Evolutionary conservation across 805 yeast genomes (phyloP), one percentile per base, ranked within the genome.

Genomic region (Barnettozyma sp.): DNA sequence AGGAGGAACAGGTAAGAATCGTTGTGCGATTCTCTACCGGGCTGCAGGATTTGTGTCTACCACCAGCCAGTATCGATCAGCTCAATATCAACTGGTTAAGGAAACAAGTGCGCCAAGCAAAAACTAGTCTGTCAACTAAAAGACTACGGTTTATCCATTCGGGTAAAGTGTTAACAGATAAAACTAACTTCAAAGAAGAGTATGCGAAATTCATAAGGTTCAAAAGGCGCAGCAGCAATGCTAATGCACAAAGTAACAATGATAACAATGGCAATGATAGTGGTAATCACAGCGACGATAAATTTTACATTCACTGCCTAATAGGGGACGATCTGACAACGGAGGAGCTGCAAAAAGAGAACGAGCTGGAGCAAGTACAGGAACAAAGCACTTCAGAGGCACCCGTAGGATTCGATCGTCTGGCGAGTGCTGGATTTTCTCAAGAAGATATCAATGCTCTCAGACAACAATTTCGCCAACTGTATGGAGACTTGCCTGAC

Each of bases 401-500:
- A 11, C 78, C 80, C 3, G 71, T 78, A 12, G 96, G 97, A 2
- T 85, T 88, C 55, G 96, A 88, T 56, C 61, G 96, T 27, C 63
- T 88, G 35, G 66, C 87, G 13, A 74, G 77, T 22, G 88, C 87
- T 29, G 97, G 97, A 7, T 84, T 88, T 52, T 70, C 83, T 5
- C 83, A 75, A 22, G 81, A 75, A 40, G 97, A 88, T 47, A 74
- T 88, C 19, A 65, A 66, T 28, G 78, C 78, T 38, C 58, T 88
- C 40, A 67, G 96, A 40, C 62, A 71, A 34, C 96, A 87, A 55
- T 87, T 88, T 52, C 70, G 74, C 39, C 67, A 68, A 39, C 66
- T 87, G 3, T 82, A 84, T 55, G 84, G 84, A 0, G 65, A 62
- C 37, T 33, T 58, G 45, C 58, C 40, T 26, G 31, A 24, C 21